Base-by-base conservation (phyloP, 345 rosid species). In the Trapa bicornis region DNA sequence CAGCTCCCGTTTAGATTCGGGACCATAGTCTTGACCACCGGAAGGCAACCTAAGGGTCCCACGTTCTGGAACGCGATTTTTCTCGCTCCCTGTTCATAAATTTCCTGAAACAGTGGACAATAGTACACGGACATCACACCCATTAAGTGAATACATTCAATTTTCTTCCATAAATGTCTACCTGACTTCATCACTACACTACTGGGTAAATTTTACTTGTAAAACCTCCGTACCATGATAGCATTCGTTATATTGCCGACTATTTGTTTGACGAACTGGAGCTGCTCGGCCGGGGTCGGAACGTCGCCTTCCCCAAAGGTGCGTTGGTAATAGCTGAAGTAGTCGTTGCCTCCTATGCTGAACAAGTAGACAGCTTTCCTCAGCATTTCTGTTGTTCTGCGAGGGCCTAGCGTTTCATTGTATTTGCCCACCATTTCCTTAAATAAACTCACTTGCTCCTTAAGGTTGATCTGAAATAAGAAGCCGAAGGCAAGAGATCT, bases 321-420 rank as follows among this genome's bases (percentile, higher is more conserved):
- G 8, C 41, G 22, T 0, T 1, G 1, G 56, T 50, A 14, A 50
- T 50, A 50, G 17, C 5, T 14, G 22, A 3, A 6, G 47, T 68
- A 71, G 38, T 75, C 78, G 54, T 67, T 67, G 9, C 74, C 75
- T 47, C 79, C 75, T 1, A 76, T 63, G 57, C 73, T 61, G 70
- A 76, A 47, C 36, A 72, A 42, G 65, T 65, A 73, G 8, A 70
- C 71, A 0, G 79, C 72, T 57, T 64, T 72, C 4, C 66, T 61
- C 68, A 76, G 17, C 39, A 73, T 5, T 22, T 71, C 60, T 62
- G 38, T 65, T 42, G 75, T 71, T 13, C 64, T 48, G n/a, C 15
- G 47, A 0, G 73, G 47, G 0, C 79, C 79, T 17, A 73, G 36
- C 65, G 76, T 45, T 33, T 65, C 36, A 67, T 52, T 68, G 41